Base-by-base conservation (phyloP, 805 yeast species). In the Hanseniaspora lachancei region DNA sequence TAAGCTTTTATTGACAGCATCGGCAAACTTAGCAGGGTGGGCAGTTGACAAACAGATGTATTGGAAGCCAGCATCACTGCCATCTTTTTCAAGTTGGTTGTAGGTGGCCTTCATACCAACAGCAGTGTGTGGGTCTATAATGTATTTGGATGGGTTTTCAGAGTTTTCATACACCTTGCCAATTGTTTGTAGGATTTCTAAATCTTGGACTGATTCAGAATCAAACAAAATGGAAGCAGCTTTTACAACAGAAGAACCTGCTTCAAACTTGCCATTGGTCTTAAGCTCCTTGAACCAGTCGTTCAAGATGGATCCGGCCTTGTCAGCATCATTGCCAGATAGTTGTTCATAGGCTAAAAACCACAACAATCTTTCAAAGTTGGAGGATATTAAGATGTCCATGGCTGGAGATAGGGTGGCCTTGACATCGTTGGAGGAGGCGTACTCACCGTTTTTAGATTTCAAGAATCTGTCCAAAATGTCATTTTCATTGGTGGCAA, bases 11-110 rank as follows among this genome's bases (percentile, higher is more conserved):
- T 89, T 84, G 27, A 93, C 99, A 51, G 96, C 98, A 60, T 88
- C 97, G 27, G 96, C 86, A 66, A 93, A 93, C 72, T 93, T 93
- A 58, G 98, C 99, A 44, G 99, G 99, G 68, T 93, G 99, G 9
- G 99, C 99, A 49, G 99, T 93, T 12, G 97, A 85, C 57, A 93
- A 78, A 5, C 96, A 85, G 47, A 93, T 76, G 61, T 76, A 77
- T 56, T 78, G 73, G 41, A 75, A 70, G 32, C 72, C 66, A 23
- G 68, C 58, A 27, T 68, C 66, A 47, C 73, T 76, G 32, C 68
- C 64, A 59, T 77, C 80, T 51, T 70, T 65, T 16, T 73, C 74
- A 54, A 84, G 77, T 64, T 78, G 75, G 61, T 82, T 76, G 61
- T 83, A 76, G 42, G 93, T 74, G 21, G 95, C 84, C 58, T 84